Conservation (phyloP, 768 basidiomycete genomes). For the Ramaria sp. region DNA sequence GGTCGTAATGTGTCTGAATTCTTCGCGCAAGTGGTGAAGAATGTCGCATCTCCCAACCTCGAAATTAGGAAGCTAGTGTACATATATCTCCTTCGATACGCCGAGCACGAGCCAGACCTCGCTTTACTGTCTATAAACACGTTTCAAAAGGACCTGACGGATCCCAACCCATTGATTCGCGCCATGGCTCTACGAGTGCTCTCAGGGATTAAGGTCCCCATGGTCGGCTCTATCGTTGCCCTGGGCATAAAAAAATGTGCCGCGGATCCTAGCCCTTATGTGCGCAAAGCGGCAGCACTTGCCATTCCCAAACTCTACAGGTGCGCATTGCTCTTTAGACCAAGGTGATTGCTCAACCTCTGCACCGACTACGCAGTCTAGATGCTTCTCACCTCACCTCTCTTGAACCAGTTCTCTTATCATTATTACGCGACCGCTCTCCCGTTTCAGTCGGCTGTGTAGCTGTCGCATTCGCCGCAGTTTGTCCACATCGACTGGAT, state of each 20-base stretch:
- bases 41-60: conserved; percentile 85
- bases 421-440: conserved; percentile 60
- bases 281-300: conserved; percentile 84
- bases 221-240: conserved; percentile 77
- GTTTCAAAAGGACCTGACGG: conserved; percentile 92
- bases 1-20: conserved; percentile 84
- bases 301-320: conserved; percentile 81
- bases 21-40: conserved; percentile 96
- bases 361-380: conserved; percentile 36
- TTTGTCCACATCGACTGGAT: conserved; percentile 83
- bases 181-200: conserved; percentile 94
- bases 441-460: conserved; percentile 84
- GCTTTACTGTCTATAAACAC: conserved; percentile 95
- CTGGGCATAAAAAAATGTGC: conserved; percentile 90
- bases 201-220: conserved; percentile 82
- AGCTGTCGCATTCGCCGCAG: conserved; percentile 70
- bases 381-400: conserved; percentile 62
- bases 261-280: conserved; percentile 86
- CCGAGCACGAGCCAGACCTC: conserved; percentile 88
- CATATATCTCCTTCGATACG: conserved; percentile 92
- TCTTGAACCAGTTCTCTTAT: conserved; percentile 57
- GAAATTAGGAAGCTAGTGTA: conserved; percentile 96
- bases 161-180: conserved; percentile 86
- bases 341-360: conserved; percentile 8
- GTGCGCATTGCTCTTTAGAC: conserved; percentile 28